phyloP scores from a whole-genome alignment of 306 rosid genomes.

The Mucuna pruriens region DNA sequence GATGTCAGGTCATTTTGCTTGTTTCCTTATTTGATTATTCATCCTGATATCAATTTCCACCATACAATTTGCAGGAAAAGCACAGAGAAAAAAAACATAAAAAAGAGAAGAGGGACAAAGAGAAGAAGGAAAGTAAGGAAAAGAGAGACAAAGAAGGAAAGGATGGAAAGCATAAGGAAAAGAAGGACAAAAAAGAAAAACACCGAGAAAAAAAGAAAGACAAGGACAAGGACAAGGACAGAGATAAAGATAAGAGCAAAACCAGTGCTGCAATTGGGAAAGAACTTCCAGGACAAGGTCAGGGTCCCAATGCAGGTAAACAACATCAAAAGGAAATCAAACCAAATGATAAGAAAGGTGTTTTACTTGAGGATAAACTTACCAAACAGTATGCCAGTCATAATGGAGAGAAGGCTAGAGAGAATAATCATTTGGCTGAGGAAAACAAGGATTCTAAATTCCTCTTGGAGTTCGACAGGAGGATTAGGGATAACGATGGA shows the following conservation, averaged over 20 bases:
- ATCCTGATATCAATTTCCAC: not conserved
- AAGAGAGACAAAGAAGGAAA: slow-evolving; percentile 68
- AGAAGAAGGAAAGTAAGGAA: slow-evolving; percentile 69
- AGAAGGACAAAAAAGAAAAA: slow-evolving; percentile 75
- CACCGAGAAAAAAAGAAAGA: slow-evolving; percentile 67
- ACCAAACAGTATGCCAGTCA: slow-evolving; percentile 49
- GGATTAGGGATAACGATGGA: slow-evolving; percentile 54
- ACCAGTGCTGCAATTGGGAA: slow-evolving; percentile 50
- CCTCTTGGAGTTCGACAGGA: slow-evolving; percentile 62
- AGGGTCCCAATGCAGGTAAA: slow-evolving; percentile 46
- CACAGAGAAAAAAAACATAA: slow-evolving; percentile 70
- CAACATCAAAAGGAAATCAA: slow-evolving; percentile 50
- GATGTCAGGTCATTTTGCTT: not conserved
- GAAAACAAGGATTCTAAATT: slow-evolving; percentile 53
- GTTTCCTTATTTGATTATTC: slow-evolving; percentile 3
- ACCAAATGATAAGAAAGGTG: slow-evolving; percentile 41
- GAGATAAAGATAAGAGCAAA: slow-evolving; percentile 58
- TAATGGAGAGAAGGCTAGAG: slow-evolving; percentile 54
- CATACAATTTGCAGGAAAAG: slow-evolving; percentile 58
- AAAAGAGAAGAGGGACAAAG: slow-evolving; percentile 75
- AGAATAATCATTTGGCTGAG: slow-evolving; percentile 44
- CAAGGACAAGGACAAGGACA: slow-evolving; percentile 44
- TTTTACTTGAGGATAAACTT: slow-evolving; percentile 46
- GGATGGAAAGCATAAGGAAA: slow-evolving; percentile 66
- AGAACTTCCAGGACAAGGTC: slow-evolving; percentile 47